Base-by-base conservation (phyloP, 306 rosid genomes). In the Albizia julibrissin region DNA sequence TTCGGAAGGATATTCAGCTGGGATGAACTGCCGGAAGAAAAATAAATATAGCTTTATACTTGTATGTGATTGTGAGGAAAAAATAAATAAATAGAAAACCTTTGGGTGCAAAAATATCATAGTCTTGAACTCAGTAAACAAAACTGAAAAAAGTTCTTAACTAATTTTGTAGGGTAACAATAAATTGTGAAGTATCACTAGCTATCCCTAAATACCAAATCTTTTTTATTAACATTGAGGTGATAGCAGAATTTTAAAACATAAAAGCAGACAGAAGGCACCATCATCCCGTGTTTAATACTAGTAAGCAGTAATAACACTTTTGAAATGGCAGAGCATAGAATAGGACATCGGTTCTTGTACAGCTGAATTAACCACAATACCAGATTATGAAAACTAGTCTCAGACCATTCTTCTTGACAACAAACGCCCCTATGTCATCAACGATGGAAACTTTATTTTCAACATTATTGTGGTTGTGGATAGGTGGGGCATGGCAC, bases 21-120 rank as follows among this genome's bases (percentile, higher is more conserved):
- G 59, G 42, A 75, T 81, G 37, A 82, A 74, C 89, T 88, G 88
- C 83, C 72, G 16, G 33, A 77, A 79, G 34, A 21, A 78, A 75
- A 2, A 67, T 33, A 50, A 34, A 21, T 21, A 74, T 74, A 29
- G 37, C 58, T 29, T 19, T 73, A 49, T 10, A 18, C 49, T n/a
- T 14, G 39, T 13, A 59, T 31, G 49, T 5, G 44, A 42, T 67
- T 56, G 5, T 44, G 59, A 34, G 43, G 46, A 68, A 66, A 66
- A n/a, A 6, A 75, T 44, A 37, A 18, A 26, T 26, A 78, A 27
- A 46, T 42, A 62, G 0, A 79, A 43, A 50, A 22, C 46, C 69
- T 15, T 27, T 24, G 10, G 56, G 34, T 64, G 5, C 6, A 61
- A 68, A 43, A 26, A 42, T 49, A 67, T 15, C 14, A 33, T 49